Percentiles rank a stretch among this genome's conserved stretches.
These are phyloP conservation scores for Eucalyptus marginata DNA, from an alignment of 345 rosid genomes.

Conservation along the genomic window DNA sequence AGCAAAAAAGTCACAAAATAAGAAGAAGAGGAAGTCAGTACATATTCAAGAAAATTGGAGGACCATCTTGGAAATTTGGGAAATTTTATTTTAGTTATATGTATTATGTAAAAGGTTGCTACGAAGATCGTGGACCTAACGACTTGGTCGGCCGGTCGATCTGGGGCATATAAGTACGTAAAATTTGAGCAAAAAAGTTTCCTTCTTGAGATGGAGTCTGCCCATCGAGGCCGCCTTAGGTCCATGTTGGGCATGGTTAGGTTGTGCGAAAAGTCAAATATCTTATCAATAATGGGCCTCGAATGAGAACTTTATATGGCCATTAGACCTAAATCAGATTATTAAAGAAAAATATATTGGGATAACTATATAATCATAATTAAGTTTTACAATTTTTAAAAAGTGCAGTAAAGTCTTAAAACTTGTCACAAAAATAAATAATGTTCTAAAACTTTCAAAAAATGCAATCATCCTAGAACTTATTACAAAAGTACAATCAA, in stretches of 20 bases:
- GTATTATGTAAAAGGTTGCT: neutral
- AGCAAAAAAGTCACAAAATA: no score
- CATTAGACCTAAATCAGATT: neutral
- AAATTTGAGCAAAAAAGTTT: neutral
- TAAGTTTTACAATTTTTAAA: no score
- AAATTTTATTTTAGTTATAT: neutral
- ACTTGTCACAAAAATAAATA: fast-evolving
- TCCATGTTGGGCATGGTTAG: neutral
- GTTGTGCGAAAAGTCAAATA: neutral
- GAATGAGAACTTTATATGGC: neutral
- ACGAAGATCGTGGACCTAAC: neutral
- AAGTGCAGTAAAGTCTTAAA: fast-evolving
- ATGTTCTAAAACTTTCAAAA: fast-evolving
- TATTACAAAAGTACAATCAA: fast-evolving
- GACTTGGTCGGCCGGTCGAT: neutral
- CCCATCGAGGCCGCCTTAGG: neutral
- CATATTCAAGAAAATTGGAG: neutral
- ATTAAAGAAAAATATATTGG: fast-evolving
- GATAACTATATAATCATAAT: neutral
- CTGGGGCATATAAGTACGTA: neutral
- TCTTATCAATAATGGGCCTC: fast-evolving
- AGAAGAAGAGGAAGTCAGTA: fast-evolving
- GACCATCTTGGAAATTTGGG: neutral
- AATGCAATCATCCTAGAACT: fast-evolving
- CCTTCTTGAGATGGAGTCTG: fast-evolving